Percentiles rank a stretch among this genome's conserved stretches.
phyloP scores from a whole-genome alignment of 768 basidiomycete genomes.

The Brasilioporus rufonigricans region DNA sequence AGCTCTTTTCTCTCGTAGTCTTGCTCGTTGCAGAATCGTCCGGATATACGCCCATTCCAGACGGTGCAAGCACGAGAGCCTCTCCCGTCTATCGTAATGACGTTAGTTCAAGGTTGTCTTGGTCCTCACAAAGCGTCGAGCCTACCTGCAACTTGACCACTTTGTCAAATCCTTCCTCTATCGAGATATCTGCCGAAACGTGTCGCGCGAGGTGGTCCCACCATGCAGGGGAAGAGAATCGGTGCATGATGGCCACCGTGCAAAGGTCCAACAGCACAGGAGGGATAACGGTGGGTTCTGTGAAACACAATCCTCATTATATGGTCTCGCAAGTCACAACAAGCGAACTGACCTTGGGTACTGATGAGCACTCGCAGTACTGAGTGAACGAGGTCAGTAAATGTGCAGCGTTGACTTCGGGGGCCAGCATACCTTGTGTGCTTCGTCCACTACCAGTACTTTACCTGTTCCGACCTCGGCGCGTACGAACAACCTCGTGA shows the following conservation, averaged over 20 bases:
- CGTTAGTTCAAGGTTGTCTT: not conserved
- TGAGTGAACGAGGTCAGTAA: conserved; percentile 20
- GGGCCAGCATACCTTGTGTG: conserved; percentile 54
- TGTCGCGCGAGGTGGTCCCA: conserved; percentile 63
- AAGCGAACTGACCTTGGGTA: conserved; percentile 56
- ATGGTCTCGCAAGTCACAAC: not conserved
- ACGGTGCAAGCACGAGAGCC: conserved; percentile 61
- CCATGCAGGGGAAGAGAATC: conserved; percentile 72
- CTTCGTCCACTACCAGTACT: conserved; percentile 67
- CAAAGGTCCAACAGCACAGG: conserved; percentile 62
- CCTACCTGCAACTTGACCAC: conserved; percentile 59
- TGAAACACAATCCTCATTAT: not conserved
- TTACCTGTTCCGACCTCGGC: conserved; percentile 57
- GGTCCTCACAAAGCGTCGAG: not conserved
- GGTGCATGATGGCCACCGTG: conserved; percentile 56
- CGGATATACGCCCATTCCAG: conserved; percentile 47
- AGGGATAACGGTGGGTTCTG: conserved; percentile 70
- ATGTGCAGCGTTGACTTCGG: not conserved
- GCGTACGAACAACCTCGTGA: conserved; percentile 59
- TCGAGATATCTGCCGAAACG: conserved; percentile 58
- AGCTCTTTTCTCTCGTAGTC: no score
- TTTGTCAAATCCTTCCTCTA: conserved; percentile 58
- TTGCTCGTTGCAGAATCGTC: conserved; percentile 1
- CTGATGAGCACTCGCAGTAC: conserved; percentile 75
- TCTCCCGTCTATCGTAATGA: conserved; percentile 53